Evolutionary conservation across 2,329 filamentous ascomycete species (phyloP).

Genomic region (Zelopaecilomyces penicillatus): DNA sequence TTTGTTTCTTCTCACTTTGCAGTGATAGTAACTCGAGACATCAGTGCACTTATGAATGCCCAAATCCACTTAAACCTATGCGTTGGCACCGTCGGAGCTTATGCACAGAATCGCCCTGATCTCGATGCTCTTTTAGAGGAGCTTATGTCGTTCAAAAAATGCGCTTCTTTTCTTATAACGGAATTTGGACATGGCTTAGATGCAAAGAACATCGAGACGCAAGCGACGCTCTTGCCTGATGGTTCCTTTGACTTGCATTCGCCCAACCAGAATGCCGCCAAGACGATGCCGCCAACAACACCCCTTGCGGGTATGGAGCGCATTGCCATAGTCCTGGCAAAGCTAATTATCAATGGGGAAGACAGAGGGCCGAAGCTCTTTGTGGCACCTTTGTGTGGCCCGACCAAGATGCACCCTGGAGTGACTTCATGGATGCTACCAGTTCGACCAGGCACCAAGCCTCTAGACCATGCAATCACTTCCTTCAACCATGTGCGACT

Average conservation of each 20-base stretch:
- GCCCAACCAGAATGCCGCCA: constrained; percentile 22
- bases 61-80: constrained; percentile 25
- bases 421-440: constrained; percentile 18
- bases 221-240: constrained; percentile 23
- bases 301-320: constrained; percentile 16
- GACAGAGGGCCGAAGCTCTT: constrained; percentile 22
- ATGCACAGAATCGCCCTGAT: constrained; percentile 7
- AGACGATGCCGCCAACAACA: constrained; percentile 20
- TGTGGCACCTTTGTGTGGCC: constrained; percentile 20
- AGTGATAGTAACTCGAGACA: constrained; percentile 9
- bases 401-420: constrained; percentile 18
- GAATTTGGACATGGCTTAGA: constrained; percentile 32
- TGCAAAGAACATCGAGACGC: constrained; percentile 29
- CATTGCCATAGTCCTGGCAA: constrained; percentile 25
- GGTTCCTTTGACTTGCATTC: constrained; percentile 26
- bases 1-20: no score
- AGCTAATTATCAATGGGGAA: constrained; percentile 18
- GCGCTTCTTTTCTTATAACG: constrained; percentile 28
- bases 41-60: constrained; percentile 13
- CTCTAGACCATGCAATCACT: constrained; percentile 24
- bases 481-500: constrained; percentile 24
- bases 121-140: constrained; percentile 11
- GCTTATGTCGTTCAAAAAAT: constrained; percentile 8
- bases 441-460: constrained; percentile 19
- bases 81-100: constrained; percentile 17